Base-by-base conservation (phyloP, 768 basidiomycete genomes). In the Russula griseocarnosa region DNA sequence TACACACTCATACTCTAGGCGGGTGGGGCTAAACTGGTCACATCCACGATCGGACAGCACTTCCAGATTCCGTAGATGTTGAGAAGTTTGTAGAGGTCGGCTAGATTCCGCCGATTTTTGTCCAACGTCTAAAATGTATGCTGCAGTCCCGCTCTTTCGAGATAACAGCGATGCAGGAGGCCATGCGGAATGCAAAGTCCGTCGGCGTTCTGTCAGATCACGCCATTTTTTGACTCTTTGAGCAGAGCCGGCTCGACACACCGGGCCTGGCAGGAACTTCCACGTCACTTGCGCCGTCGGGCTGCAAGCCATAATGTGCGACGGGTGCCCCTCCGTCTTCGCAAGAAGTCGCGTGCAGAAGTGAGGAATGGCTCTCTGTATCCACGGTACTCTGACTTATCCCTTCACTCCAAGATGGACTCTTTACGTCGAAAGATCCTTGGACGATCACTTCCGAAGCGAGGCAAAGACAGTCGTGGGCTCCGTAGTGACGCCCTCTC, bases 291-390 rank as follows among this genome's bases (percentile, higher is more conserved):
- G 26, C 84, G 97, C 32, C 82, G 96, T 51, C 81, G 96, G 71
- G 96, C 96, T 13, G 96, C 97, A 3, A 94, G 92, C 70, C 96
- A 98, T 74, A 90, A 98, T 74, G 86, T 94, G 26, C 86, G 93
- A 5, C 85, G 95, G 13, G 92, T 99, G 34, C 96, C 96, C 1
- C 73, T 83, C n/a, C 82, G 90, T 20, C 78, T 98, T 34, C 82
- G 95, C 59, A 85, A 84, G 52, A 90, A 89, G 72, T 95, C 96
- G 4, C 80, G 80, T 22, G 80, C 85, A 32, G 96, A 98, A 82
- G 95, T 93, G 70, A 61, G 76, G 70, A 34, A 26, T 22, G 49
- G 22, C 32, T 28, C 28, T 7, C 30, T 13, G 32, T 54, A 16
- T 38, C 14, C 44, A 36, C 18, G 10, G 26, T 26, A n/a, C 26